Percentiles rank a stretch among this genome's conserved stretches.
Evolutionary conservation across 805 yeast genomes (phyloP).

Genomic region (Lipomyces oligophaga): DNA sequence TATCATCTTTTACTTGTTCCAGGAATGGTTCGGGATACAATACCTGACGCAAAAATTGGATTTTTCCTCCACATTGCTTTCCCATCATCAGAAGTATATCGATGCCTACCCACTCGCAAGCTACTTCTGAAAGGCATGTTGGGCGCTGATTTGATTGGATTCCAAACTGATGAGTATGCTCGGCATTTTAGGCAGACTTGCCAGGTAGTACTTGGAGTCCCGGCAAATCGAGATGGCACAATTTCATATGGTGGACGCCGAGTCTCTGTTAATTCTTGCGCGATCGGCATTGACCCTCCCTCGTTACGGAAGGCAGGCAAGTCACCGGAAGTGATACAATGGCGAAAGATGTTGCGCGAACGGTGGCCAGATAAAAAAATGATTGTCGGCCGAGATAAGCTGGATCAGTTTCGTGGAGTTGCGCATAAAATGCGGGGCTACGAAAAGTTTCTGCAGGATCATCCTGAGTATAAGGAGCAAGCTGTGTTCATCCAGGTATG

Average conservation of each 20-base stretch:
- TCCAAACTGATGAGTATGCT: conserved; percentile 90
- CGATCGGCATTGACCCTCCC: conserved; percentile 44
- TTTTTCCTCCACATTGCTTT: conserved; percentile 90
- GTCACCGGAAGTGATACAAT: conserved; percentile 38
- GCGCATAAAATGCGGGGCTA: conserved; percentile 84
- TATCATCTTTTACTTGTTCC: conserved; percentile 88
- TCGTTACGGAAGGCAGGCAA: conserved; percentile 51
- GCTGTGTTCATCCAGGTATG: conserved; percentile 83
- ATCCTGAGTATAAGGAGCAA: conserved; percentile 66
- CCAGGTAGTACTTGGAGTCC: conserved; percentile 76
- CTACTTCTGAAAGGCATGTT: conserved; percentile 73
- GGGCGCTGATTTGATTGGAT: conserved; percentile 83
- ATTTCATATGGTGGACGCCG: conserved; percentile 50
- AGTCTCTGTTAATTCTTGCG: conserved; percentile 37
- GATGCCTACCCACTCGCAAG: conserved; percentile 86
- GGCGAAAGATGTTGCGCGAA: conserved; percentile 68
- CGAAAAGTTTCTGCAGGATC: conserved; percentile 64
- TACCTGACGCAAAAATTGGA: conserved; percentile 85
- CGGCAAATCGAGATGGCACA: conserved; percentile 80
- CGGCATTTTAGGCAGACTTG: conserved; percentile 92
- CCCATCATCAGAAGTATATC: conserved; percentile 91
- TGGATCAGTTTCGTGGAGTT: conserved; percentile 83
- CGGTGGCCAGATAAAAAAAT: conserved; percentile 72
- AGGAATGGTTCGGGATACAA: conserved; percentile 64
- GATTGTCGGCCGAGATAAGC: conserved; percentile 82